A percentile compares a stretch with the other conserved stretches of the same genome.
Evolutionary conservation across 352 stramenopile genomes (phyloP).

Genomic region (Globisporangium cylindrosporum): DNA sequence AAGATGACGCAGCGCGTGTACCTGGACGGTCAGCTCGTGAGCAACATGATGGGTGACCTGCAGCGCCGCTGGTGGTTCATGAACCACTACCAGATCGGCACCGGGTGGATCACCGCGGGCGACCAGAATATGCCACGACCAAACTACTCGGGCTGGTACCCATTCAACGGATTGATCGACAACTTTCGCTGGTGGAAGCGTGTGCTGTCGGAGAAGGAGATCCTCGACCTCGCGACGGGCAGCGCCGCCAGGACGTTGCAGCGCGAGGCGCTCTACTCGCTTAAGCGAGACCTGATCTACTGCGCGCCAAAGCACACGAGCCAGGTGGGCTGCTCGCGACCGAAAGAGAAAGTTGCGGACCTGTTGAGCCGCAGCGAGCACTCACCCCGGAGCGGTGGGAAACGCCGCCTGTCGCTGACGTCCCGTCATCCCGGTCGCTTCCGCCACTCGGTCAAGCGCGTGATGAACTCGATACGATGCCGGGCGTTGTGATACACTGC

Average conservation of each 20-base stretch:
- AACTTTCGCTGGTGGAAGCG: slow-evolving; percentile 27
- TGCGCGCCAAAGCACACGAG: not conserved
- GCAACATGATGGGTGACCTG: slow-evolving; percentile 17
- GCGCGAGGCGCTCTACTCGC: not conserved
- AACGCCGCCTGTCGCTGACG: not conserved
- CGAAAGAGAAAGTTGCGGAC: not conserved
- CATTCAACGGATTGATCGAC: slow-evolving; percentile 38
- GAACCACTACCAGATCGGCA: slow-evolving; percentile 39
- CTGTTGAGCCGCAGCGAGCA: not conserved
- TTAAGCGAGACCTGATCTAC: not conserved
- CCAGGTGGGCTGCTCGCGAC: not conserved
- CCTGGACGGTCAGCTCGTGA: slow-evolving; percentile 30
- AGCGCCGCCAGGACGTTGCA: not conserved
- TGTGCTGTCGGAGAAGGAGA: not conserved
- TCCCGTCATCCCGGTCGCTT: not conserved
- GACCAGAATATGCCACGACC: slow-evolving; percentile 22
- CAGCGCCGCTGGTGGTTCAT: slow-evolving; percentile 35
- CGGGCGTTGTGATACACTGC: not conserved
- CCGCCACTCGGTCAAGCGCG: not conserved
- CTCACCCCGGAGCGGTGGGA: not conserved
- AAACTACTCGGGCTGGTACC: slow-evolving; percentile 39
- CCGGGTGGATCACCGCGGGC: slow-evolving; percentile 33
- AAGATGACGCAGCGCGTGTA: slow-evolving; percentile 34
- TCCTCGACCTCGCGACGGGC: not conserved
- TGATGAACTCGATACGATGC: not conserved